Percentiles rank a stretch among this genome's conserved stretches.
phyloP scores from a whole-genome alignment of 2,329 filamentous ascomycete genomes.

The Onygenales sp. region DNA sequence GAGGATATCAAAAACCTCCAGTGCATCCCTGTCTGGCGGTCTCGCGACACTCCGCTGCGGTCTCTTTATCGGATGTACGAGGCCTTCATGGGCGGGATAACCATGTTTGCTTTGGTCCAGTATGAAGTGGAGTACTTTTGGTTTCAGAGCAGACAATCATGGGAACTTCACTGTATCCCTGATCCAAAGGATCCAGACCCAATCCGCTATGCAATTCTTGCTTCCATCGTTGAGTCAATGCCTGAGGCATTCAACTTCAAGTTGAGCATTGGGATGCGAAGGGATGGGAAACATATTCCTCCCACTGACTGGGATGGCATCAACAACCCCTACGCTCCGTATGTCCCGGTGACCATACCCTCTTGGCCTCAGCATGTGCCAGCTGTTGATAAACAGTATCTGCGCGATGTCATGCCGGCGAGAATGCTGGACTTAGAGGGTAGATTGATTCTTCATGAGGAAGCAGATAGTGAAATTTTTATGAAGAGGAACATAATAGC shows the following conservation, averaged over 20 bases:
- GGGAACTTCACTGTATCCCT: conserved; percentile 15
- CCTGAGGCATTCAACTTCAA: conserved; percentile 18
- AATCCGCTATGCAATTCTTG: conserved; percentile 20
- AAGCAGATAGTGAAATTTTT: conserved; percentile 8
- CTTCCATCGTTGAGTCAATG: conserved; percentile 16
- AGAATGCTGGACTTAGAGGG: conserved; percentile 14
- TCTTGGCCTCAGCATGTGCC: conserved; percentile 13
- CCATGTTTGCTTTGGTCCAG: conserved; percentile 6
- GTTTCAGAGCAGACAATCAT: conserved; percentile 12
- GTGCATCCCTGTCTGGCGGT: conserved; percentile 13
- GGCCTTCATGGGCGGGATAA: conserved; percentile 7
- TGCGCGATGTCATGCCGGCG: conserved; percentile 13
- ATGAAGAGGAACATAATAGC: conserved; percentile 8
- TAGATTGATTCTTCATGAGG: conserved; percentile 16
- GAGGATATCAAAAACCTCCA: conserved; percentile 7
- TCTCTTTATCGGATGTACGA: conserved; percentile 20
- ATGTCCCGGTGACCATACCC: conserved; percentile 7
- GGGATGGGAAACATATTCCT: conserved; percentile 11
- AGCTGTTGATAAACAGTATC: conserved; percentile 8
- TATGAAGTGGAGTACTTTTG: conserved; percentile 19
- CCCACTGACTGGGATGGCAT: conserved; percentile 2
- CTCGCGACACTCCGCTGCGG: conserved; percentile 16
- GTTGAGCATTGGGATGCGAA: conserved; percentile 13
- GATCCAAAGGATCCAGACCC: conserved; percentile 19
- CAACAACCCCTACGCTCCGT: conserved; percentile 6